Evolutionary conservation across 2,329 filamentous ascomycete species (phyloP), one percentile per base, ranked within the genome.

Genomic region (Penicillium hesseltinei): DNA sequence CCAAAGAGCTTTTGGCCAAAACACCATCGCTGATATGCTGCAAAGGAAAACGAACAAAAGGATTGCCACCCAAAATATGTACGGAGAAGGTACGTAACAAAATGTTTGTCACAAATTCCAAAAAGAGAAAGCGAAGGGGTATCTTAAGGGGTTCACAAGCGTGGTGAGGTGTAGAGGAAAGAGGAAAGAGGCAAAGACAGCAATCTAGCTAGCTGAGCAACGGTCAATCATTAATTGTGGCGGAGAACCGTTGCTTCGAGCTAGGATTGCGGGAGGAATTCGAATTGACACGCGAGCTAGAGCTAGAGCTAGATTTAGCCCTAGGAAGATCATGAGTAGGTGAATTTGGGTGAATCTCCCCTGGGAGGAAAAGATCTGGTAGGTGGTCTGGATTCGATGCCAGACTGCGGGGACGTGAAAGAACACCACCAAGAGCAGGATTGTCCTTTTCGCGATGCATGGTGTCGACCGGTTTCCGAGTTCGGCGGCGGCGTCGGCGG

Each of bases 401-500:
- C 3, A 72, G 56, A 48, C 69, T 72, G 23, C 70, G 65, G 17
- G 65, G 67, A 7, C 69, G 66, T 11, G 70, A 71, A 13, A 68
- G 62, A 4, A 72, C 70, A 9, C 69, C 70, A 1, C 70, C 70
- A 1, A 58, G 36, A 7, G 70, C 62, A 2, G 64, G 69, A 39
- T 70, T 71, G n/a, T 66, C 63, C 44, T 72, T 71, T 43, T 70
- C 68, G 38, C 66, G 68, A 5, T 59, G 62, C 15, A 69, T 46
- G 4, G 54, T 47, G 8, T 53, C n/a, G 2, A 54, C 19, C 6
- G 49, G 33, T 7, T 51, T 36, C 15, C 63, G 64, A 27, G 58
- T 62, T 45, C 64, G 66, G 4, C 67, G 67, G 15, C 64, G 66
- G 36, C 59, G 66, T 9, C 67, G 68, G 13, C 71, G 70, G 4